Base-by-base conservation (phyloP, 805 yeast species). In the Saccharomycopsis javanensis region DNA sequence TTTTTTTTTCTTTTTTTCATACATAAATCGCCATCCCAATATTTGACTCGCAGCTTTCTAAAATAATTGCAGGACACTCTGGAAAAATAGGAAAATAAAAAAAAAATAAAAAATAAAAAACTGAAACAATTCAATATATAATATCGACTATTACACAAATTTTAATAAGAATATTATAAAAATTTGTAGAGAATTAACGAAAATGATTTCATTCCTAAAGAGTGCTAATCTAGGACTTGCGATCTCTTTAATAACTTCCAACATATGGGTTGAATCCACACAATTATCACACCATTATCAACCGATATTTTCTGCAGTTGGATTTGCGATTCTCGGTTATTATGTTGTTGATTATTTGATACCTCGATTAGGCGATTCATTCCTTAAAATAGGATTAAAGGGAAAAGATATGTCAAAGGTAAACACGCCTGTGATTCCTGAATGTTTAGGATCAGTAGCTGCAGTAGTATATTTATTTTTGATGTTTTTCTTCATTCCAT, bases 401-500 rank as follows among this genome's bases (percentile, higher is more conserved):
- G 99, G 99, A 8, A 81, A 78, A 60, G 99, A 94, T 68, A 64
- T 90, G 66, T 83, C 90, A 50, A 94, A 94, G 68, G 69, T 68
- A n/a, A 81, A 80, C n/a, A 75, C 70, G 46, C 95, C 96, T 0
- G 74, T 82, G 2, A 77, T 89, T 8, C 94, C 99, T 1, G 99
- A 94, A 71, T 80, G 95, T 0, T 83, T 92, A 75, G 99, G 99
- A n/a, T 85, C 89, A 1, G 85, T 92, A 0, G 79, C 89, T 4
- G 94, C 96, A 0, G 76, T 86, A 3, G 83, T 90, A 0, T 90
- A 91, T 67, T 69, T 94, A 56, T 82, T 90, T 62, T 69, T 87
- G 46, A 85, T 94, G 88, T 79, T 89, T 65, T 77, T 86, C 61
- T 85, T 88, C 68, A 87, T 92, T 45, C 99, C 99, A 33, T 88